Evolutionary conservation across 78 protist species (phyloP).

Genomic region (Guillardia theta): DNA sequence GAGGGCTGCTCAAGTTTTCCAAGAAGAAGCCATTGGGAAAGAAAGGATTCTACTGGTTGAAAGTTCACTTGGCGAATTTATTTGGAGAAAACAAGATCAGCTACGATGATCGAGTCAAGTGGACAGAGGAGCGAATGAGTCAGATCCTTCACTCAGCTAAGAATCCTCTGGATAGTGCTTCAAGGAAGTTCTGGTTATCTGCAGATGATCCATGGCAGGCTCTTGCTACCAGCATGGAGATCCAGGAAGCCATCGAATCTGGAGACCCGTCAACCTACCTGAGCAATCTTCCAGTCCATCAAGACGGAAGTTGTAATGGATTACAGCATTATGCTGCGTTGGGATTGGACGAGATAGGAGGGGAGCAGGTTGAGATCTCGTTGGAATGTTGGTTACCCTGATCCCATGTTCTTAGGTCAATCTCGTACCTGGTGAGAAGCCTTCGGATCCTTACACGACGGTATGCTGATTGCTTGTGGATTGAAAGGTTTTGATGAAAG

Average conservation of each 20-base stretch:
- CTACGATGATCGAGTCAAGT: not conserved
- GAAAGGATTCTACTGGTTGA: slow-evolving; percentile 70
- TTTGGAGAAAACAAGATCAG: slow-evolving; percentile 80
- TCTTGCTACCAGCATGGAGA: slow-evolving; percentile 71
- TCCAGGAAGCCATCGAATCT: slow-evolving; percentile 55
- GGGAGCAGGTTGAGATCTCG: slow-evolving; percentile 37
- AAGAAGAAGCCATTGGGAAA: not conserved
- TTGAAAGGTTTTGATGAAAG: too few relatives aligned
- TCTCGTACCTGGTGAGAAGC: slow-evolving; percentile 65
- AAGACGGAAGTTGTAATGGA: slow-evolving; percentile 91
- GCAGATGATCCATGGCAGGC: slow-evolving; percentile 84
- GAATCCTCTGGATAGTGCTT: not conserved
- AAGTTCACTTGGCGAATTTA: slow-evolving; percentile 88
- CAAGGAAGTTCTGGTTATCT: slow-evolving; percentile 69
- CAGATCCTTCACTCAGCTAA: not conserved
- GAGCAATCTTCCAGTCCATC: slow-evolving; percentile 81
- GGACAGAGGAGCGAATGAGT: not conserved
- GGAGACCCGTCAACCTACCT: slow-evolving; percentile 47
- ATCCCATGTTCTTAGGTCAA: too few relatives aligned
- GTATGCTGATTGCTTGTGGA: too few relatives aligned
- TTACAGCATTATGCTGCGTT: slow-evolving; percentile 96
- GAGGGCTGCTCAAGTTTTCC: slow-evolving; percentile 68
- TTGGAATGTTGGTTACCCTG: too few relatives aligned
- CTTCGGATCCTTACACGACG: slow-evolving; percentile 82
- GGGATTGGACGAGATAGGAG: slow-evolving; percentile 87